These are phyloP conservation scores for Bonia amplexicaulis DNA, from an alignment of 176 grass and related monocot genomes.

Conservation along the genomic window DNA sequence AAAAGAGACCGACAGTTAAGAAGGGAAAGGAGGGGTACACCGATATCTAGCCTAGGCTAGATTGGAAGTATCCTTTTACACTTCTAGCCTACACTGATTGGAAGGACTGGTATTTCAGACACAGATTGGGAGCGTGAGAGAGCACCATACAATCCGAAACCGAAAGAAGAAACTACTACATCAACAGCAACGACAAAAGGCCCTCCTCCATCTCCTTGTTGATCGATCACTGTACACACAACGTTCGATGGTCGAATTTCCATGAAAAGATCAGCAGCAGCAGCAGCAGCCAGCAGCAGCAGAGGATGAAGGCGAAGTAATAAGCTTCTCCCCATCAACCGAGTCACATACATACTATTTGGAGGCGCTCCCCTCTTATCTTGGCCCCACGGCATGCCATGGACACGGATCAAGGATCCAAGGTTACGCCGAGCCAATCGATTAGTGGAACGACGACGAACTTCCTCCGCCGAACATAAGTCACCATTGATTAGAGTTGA, in stretches of 20 bases:
- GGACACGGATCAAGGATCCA: slow-evolving; percentile 12
- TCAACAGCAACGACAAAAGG: slow-evolving; percentile 27
- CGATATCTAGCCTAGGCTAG: slow-evolving; percentile 2
- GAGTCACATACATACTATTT: slow-evolving; percentile 3
- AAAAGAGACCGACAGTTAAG: slow-evolving; percentile 5
- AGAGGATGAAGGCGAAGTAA: slow-evolving; percentile 37
- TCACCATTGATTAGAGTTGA: slow-evolving; percentile 21
- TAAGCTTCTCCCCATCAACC: slow-evolving; percentile 35
- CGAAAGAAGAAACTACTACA: slow-evolving; percentile 12
- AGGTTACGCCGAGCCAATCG: not conserved
- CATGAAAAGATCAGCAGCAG: not conserved
- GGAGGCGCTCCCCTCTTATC: not conserved
- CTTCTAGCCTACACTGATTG: not conserved
- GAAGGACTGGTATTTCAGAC: slow-evolving; percentile 24
- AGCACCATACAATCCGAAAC: slow-evolving; percentile 20
- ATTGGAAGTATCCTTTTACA: slow-evolving; percentile 14
- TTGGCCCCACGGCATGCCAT: not conserved
- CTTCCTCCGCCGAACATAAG: slow-evolving; percentile 7
- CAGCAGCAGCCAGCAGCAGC: not conserved
- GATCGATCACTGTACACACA: slow-evolving; percentile 44
- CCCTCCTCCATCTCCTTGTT: not conserved
- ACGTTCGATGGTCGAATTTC: slow-evolving; percentile 22
- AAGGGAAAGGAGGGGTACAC: slow-evolving; percentile 8
- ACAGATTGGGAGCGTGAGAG: not conserved
- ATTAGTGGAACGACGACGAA: not conserved